phyloP scores from a whole-genome alignment of 352 stramenopile species.

The Thraustotheca clavata region DNA sequence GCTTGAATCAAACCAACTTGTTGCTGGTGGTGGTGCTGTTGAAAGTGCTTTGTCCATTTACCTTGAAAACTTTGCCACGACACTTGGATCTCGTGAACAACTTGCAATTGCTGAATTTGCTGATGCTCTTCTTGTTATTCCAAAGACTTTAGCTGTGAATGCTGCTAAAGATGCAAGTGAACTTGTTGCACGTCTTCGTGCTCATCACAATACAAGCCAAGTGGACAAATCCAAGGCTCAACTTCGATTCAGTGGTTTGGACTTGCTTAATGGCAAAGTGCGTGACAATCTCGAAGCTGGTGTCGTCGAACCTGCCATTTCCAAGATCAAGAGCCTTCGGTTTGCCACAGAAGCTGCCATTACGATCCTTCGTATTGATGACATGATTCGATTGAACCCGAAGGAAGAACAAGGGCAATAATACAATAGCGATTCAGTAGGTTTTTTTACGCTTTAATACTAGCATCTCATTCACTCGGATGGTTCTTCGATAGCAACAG shows the following conservation, averaged over 20 bases:
- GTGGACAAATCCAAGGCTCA: constrained; percentile 65
- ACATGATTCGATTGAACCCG: constrained; percentile 95
- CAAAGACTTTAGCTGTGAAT: constrained; percentile 99
- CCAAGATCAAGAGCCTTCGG: constrained; percentile 99
- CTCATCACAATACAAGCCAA: constrained; percentile 95
- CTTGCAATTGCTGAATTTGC: constrained; percentile 99
- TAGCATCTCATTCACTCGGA: too few relatives aligned
- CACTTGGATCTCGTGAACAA: constrained; percentile 95
- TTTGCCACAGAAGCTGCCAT: constrained; percentile 99
- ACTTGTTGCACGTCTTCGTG: constrained; percentile 94
- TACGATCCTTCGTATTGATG: constrained; percentile 99
- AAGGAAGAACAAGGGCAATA: constrained; percentile 72
- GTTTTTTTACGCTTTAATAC: too few relatives aligned
- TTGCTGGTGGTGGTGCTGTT: constrained; percentile 96
- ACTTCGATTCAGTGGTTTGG: constrained; percentile 90
- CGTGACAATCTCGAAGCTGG: constrained; percentile 94
- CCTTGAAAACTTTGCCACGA: constrained; percentile 97
- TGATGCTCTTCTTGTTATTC: constrained; percentile 96
- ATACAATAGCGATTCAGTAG: constrained; percentile 18
- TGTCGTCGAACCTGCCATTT: constrained; percentile 99
- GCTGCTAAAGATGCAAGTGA: constrained; percentile 98
- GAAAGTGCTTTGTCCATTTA: constrained; percentile 97
- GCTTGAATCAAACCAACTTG: constrained; percentile 98
- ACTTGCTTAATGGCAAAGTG: constrained; percentile 93
- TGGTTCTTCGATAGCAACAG: constrained; percentile 22